Base-by-base conservation (phyloP, 192 early-diverging fungal genomes). In the Coemansia asiatica region DNA sequence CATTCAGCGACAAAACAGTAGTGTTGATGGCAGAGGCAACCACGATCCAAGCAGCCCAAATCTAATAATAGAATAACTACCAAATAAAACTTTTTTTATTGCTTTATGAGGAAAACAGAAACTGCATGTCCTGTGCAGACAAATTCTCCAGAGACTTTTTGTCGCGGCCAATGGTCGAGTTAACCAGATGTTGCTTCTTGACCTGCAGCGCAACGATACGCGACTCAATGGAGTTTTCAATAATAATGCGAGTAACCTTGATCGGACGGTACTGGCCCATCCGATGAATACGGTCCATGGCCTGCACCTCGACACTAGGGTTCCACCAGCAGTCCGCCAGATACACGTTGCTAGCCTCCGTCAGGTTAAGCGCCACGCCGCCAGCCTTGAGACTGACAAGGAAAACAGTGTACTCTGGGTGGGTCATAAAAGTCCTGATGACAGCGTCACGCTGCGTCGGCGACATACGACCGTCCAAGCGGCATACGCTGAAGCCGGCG, bases 201-300 rank as follows among this genome's bases (percentile, higher is more conserved):
- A 94, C 90, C 72, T 97, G 95, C 26, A 97, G 75, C 61, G 94
- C 87, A 33, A 97, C 73, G 65, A 97, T 97, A 33, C 94, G 84
- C 51, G 85, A 87, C 68, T 97, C 95, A 66, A 97, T 95, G 36
- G 89, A 91, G 81, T 97, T 94, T 62, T 95, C 92, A 62, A 97
- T 92, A 63, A 97, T 91, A 58, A 97, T 78, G 15, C 91, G 79
- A 0, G 92, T 94, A 56, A 95, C 91, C 55, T 90, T 87, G 71
- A 97, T 94, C 1, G 95, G 95, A 25, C 95, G 85, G 63, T 87
- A 83, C 67, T 97, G 95, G 15, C 95, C 95, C 67, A 97, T 85
- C 50, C 94, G 85, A 71, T 95, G 95, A 66, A 97, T 95, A 23
- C 95, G 93, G 63, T 95, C 95, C 89, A 95, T 93, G 10, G 95